phyloP scores from a whole-genome alignment of 179 eudicot genomes.

The Camellia oleifera region DNA sequence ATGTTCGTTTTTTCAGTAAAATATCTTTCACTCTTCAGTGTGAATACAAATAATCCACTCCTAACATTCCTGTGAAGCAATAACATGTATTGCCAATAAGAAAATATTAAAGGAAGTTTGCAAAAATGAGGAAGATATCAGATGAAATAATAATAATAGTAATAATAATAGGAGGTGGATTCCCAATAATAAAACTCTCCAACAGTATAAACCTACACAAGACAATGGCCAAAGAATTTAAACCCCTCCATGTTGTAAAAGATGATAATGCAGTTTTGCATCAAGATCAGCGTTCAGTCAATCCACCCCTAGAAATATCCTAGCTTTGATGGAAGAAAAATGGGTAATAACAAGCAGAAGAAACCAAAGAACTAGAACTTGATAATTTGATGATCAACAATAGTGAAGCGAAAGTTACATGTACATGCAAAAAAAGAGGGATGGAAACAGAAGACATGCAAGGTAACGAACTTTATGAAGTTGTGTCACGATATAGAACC shows the following conservation, averaged over 20 bases:
- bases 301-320: background rate
- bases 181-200: background rate
- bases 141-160: background rate
- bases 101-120: no score
- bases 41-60: no score
- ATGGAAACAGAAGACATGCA: no score
- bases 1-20: background rate
- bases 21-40: no score
- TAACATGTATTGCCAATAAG: no score
- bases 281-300: background rate
- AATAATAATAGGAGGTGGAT: no score
- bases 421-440: background rate
- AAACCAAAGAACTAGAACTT: no score
- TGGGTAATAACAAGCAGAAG: background rate
- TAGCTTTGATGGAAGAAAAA: background rate
- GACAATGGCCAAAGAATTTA: background rate
- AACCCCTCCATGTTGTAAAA: background rate
- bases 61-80: no score
- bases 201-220: background rate
- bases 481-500: no score
- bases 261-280: background rate
- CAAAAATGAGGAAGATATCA: background rate
- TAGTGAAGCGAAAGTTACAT: background rate
- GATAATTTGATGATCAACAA: background rate
- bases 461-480: no score